phyloP scores from a whole-genome alignment of 2,329 filamentous ascomycete genomes.

The Alternaria atra region DNA sequence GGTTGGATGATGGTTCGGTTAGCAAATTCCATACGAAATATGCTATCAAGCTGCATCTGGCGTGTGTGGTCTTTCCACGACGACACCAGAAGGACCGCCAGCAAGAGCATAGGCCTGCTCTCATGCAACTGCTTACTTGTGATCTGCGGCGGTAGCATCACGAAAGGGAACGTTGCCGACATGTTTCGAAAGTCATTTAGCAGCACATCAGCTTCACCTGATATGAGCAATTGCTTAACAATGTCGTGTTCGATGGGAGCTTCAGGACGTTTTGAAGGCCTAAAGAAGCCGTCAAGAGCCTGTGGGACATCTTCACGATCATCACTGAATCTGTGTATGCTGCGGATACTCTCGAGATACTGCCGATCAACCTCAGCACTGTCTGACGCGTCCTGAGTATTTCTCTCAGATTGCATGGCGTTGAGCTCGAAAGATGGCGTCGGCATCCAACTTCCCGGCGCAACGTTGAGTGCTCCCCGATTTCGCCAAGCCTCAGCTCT shows the following conservation, averaged over 20 bases:
- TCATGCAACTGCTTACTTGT: conserved; percentile 30
- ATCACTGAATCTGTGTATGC: conserved; percentile 38
- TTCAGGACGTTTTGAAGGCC: conserved; percentile 27
- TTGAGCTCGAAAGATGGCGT: conserved; percentile 33
- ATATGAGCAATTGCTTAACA: conserved; percentile 29
- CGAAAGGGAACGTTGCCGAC: conserved; percentile 43
- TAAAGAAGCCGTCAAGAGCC: conserved; percentile 26
- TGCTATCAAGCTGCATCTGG: conserved; percentile 37
- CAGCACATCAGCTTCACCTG: conserved; percentile 38
- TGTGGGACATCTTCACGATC: conserved; percentile 22
- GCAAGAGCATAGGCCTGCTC: conserved; percentile 44
- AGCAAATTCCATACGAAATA: conserved; percentile 44
- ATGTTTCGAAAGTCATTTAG: conserved; percentile 41
- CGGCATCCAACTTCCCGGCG: conserved; percentile 41
- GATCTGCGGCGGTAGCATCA: conserved; percentile 29
- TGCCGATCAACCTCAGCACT: conserved; percentile 31
- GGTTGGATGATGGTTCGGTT: conserved; percentile 44
- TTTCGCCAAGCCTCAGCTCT: conserved; percentile 5
- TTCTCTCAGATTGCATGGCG: conserved; percentile 9
- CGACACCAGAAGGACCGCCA: conserved; percentile 41
- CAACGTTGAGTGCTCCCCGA: conserved; percentile 8
- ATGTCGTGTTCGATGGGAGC: conserved; percentile 32
- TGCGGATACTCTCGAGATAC: conserved; percentile 37
- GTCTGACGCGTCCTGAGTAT: conserved; percentile 10
- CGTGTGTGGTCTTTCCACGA: conserved; percentile 40